Evolutionary conservation across 2,329 filamentous ascomycete genomes (phyloP).

Genomic region (Aureobasidium lini): DNA sequence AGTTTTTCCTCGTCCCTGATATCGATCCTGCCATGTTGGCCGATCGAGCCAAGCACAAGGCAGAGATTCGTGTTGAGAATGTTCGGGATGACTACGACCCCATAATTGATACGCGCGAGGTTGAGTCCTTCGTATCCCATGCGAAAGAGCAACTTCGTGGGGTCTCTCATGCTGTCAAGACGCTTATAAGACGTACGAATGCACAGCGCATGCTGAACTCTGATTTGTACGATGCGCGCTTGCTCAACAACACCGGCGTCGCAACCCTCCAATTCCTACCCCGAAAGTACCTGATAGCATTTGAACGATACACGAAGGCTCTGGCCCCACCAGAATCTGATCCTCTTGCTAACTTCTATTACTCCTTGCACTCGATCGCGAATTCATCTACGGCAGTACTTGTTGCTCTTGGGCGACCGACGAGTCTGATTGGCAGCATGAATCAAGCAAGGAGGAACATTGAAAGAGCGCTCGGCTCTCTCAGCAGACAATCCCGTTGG

Average conservation of each 20-base stretch:
- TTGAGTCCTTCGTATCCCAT: slow-evolving; percentile 87
- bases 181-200: slow-evolving; percentile 72
- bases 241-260: slow-evolving; percentile 43
- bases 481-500: slow-evolving; percentile 70
- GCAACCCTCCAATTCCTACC: slow-evolving; percentile 61
- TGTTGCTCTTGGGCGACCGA: slow-evolving; percentile 68
- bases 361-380: slow-evolving; percentile 70
- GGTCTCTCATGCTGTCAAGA: slow-evolving; percentile 75
- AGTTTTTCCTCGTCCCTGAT: slow-evolving; percentile 95
- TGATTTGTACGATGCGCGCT: slow-evolving; percentile 63
- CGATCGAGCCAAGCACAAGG: slow-evolving; percentile 79
- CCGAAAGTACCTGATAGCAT: slow-evolving; percentile 56
- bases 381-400: slow-evolving; percentile 78
- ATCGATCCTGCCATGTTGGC: slow-evolving; percentile 85
- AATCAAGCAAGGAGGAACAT: slow-evolving; percentile 65
- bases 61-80: slow-evolving; percentile 71
- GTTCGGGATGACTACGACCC: slow-evolving; percentile 85
- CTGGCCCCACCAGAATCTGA: slow-evolving; percentile 62
- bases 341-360: slow-evolving; percentile 66
- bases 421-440: slow-evolving; percentile 70
- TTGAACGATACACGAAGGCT: slow-evolving; percentile 63
- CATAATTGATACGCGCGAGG: slow-evolving; percentile 69
- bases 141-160: slow-evolving; percentile 82
- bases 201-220: slow-evolving; percentile 55
- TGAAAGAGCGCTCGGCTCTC: slow-evolving; percentile 67